Base-by-base conservation (phyloP, 805 yeast genomes). In the Starmerella cellae region DNA sequence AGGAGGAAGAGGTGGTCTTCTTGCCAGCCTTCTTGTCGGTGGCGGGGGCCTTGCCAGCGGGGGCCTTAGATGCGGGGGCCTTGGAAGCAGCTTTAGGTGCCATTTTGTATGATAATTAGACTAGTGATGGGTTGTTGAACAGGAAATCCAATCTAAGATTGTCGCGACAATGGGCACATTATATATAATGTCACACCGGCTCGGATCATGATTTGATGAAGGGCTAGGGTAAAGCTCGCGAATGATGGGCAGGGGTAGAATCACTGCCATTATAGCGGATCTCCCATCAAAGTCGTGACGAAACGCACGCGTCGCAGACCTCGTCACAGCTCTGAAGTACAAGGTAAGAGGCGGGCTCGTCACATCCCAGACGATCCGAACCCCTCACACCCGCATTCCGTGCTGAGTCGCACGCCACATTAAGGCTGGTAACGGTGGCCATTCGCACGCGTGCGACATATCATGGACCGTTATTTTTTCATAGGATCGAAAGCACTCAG, bases 21-120 rank as follows among this genome's bases (percentile, higher is more conserved):
- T 80, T 81, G 61, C 82, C 82, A 64, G 95, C 91, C 72, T 82
- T 84, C 79, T 84, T 83, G 69, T 82, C 93, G 67, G 94, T 93
- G 45, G 50, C 54, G 63, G 95, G 95, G 55, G 94, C 94, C 71
- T 87, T 87, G 61, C 95, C 87, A 66, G 96, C 97, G 52, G 71
- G 71, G 49, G 69, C 68, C 63, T 65, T 66, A 45, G 64, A 60
- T 52, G 68, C 67, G 59, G 78, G 78, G 63, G 74, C 73, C 75
- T 74, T 73, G 19, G 39, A 23, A 64, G 72, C 76, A 60, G 76
- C 79, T 50, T 61, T 61, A 37, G 68, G 59, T 48, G 68, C 60
- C 69, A 65, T 66, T 59, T 47, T 55, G 45, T 31, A 22, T 38
- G 37, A 32, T 23, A 10, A 8, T 13, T 18, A 10, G n/a, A 20